These are phyloP conservation scores for Dioszegia aurantiaca DNA, from an alignment of 768 basidiomycete species.

Conservation along the genomic window DNA sequence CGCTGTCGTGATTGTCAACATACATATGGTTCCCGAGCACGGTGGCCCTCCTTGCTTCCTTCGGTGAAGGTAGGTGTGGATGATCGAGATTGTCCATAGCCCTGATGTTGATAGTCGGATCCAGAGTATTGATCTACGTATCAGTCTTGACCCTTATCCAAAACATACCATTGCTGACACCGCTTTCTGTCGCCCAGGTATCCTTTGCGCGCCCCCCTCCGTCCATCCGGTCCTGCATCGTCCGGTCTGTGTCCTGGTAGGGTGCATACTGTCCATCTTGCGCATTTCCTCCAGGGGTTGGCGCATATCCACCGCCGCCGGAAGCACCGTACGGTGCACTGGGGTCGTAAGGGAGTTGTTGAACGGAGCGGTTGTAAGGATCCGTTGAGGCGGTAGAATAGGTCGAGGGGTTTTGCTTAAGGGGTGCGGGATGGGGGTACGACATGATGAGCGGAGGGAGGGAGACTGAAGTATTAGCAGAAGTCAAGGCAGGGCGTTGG, in stretches of 20 bases:
- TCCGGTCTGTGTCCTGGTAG: constrained; percentile 44
- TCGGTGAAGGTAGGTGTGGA: constrained; percentile 73
- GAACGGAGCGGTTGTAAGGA: constrained; percentile 33
- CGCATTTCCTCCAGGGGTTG: constrained; percentile 21
- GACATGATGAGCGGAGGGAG: constrained; percentile 27
- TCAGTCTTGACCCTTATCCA: constrained; percentile 1
- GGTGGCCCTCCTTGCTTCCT: constrained; percentile 58
- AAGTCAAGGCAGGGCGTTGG: neutral
- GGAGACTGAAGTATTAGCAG: neutral
- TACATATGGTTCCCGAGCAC: constrained; percentile 69
- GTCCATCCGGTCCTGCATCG: constrained; percentile 45
- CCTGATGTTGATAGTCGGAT: constrained; percentile 39
- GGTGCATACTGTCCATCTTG: constrained; percentile 42
- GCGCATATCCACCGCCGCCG: constrained; percentile 36
- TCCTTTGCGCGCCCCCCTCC: constrained; percentile 48
- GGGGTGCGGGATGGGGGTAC: constrained; percentile 41
- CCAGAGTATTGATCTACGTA: constrained; percentile 25
- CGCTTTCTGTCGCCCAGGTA: constrained; percentile 51
- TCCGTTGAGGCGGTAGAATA: constrained; percentile 45
- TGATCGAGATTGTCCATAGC: constrained; percentile 62
- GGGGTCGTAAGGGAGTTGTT: constrained; percentile 35
- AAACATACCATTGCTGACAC: constrained; percentile 34
- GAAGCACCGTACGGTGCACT: constrained; percentile 22
- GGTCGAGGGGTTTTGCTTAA: constrained; percentile 40
- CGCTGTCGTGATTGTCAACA: neutral